These are phyloP conservation scores for Nakazawaea ernobii DNA, from an alignment of 805 yeast genomes.

Conservation along the genomic window DNA sequence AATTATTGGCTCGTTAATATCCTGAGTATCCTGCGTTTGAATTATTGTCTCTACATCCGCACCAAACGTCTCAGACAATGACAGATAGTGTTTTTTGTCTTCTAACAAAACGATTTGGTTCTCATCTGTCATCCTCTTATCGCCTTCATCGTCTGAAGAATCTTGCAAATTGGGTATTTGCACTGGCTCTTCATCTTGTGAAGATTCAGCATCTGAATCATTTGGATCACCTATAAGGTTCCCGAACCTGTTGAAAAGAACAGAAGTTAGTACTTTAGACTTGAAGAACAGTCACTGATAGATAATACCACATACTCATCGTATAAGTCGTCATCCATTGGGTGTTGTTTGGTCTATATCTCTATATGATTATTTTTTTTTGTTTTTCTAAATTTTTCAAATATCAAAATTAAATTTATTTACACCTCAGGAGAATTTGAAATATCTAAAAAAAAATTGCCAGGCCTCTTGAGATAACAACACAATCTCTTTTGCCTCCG, in stretches of 20 bases:
- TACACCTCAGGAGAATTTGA: too few relatives aligned
- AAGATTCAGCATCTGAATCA: conserved; percentile 40
- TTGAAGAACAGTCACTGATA: too few relatives aligned
- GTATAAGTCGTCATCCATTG: conserved; percentile 60
- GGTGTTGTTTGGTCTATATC: too few relatives aligned
- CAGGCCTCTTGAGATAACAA: too few relatives aligned
- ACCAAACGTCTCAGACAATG: conserved; percentile 45
- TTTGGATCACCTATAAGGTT: conserved; percentile 51
- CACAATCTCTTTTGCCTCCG: too few relatives aligned
- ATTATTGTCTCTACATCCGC: conserved; percentile 61
- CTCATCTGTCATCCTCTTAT: conserved; percentile 14
- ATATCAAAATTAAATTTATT: too few relatives aligned
- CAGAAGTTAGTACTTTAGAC: background rate
- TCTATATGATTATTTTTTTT: too few relatives aligned
- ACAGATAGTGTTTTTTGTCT: conserved; percentile 37
- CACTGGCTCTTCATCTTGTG: conserved; percentile 15
- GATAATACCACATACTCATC: conserved; percentile 66
- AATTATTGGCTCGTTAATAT: conserved; percentile 57
- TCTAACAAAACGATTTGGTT: conserved; percentile 34
- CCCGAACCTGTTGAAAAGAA: conserved; percentile 40
- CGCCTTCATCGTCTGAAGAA: conserved; percentile 19
- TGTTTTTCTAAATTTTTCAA: too few relatives aligned
- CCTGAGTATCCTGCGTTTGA: conserved; percentile 38
- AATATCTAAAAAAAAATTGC: too few relatives aligned
- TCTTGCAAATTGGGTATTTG: conserved; percentile 1